Evolutionary conservation across 176 grass and related monocot species (phyloP).

Genomic region (barley (Hordeum vulgare)): MorexV3_pseudomolecules_assembly NC_058519.1:660256741-660257240

Average conservation of each 20-base stretch:
- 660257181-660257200: background rate
- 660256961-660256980: background rate
- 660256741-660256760: background rate
- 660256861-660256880: background rate
- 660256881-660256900: background rate
- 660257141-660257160: background rate
- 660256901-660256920: background rate
- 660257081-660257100: background rate
- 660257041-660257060: background rate
- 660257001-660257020: background rate
- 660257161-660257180: background rate
- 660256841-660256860: background rate
- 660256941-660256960: background rate
- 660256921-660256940: background rate
- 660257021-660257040: background rate
- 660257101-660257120: background rate
- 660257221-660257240: background rate
- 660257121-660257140: background rate
- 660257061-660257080: background rate
- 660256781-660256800: background rate
- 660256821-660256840: background rate
- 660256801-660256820: background rate
- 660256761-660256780: background rate
- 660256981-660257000: background rate
- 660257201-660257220: background rate